Percentiles rank a stretch among this genome's conserved stretches.
Conservation (phyloP, 148 eudicot genomes). For the Talinum fruticosum region DNA sequence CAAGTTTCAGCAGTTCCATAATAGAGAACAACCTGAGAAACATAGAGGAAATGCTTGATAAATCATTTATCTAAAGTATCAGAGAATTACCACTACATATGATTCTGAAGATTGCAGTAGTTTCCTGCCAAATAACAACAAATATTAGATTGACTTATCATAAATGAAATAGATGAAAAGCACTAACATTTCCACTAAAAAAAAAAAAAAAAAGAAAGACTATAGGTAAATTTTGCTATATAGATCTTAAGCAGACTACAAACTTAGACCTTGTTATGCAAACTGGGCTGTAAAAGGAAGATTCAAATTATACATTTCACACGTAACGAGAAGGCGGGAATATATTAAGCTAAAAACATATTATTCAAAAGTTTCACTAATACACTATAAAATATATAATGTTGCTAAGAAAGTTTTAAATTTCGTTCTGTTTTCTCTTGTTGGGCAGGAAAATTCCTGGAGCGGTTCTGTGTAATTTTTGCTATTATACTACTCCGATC, state of each 20-base stretch:
- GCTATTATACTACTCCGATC: not conserved
- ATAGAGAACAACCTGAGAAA: not conserved
- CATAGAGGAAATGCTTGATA: not conserved
- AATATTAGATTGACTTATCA: not conserved
- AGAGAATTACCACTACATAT: slow-evolving; percentile 17
- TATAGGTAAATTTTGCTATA: not conserved
- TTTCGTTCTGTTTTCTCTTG: not conserved
- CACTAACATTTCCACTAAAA: not conserved
- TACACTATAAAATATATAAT: too few species aligned
- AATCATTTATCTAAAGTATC: not conserved
- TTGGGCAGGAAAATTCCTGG: not conserved
- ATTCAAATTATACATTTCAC: not conserved
- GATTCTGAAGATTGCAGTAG: slow-evolving; percentile 17
- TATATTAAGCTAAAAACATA: not conserved
- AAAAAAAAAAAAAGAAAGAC: not conserved
- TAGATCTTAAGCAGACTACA: not conserved
- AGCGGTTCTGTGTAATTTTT: not conserved
- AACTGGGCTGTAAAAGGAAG: not conserved
- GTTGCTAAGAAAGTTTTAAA: too few species aligned
- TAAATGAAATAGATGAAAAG: not conserved
- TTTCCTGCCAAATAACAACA: slow-evolving; percentile 19
- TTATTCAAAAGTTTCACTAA: not conserved
- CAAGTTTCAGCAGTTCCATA: not conserved
- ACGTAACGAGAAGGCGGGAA: not conserved
- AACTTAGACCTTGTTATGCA: not conserved